Base-by-base conservation (phyloP, 2,329 filamentous ascomycete species). In the Passalora sequoiae region DNA sequence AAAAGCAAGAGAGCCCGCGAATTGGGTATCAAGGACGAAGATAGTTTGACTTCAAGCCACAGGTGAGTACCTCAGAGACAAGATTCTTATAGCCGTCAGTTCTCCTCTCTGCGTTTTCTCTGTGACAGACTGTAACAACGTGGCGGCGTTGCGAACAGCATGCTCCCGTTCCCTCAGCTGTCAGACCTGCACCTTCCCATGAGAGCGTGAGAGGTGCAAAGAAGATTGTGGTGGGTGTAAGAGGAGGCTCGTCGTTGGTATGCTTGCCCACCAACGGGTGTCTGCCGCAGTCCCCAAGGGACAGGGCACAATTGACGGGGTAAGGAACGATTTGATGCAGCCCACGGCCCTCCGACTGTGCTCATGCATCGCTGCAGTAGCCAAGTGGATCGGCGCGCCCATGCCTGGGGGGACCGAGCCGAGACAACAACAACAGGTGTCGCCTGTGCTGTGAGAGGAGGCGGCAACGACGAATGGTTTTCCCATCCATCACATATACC, bases 11-110 rank as follows among this genome's bases (percentile, higher is more conserved):
- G n/a, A 35, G 47, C 49, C 30, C 38, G 40, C 43, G 39, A 43
- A 50, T 59, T 57, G 57, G 54, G 52, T 59, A 55, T 55, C 50
- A 51, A 56, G 43, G 47, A 49, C 38, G 40, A 20, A 45, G 44
- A 45, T 42, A 46, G 43, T 49, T 54, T 47, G 32, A 56, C 50
- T 57, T 59, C n/a, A n/a, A 55, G 54, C 54, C 46, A 52, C 55
- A 56, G 50, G 54, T 54, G 47, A 54, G 50, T 53, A 51, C 50
- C 43, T 49, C 46, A 16, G 16, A 16, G 44, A 46, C 42, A 47
- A 41, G 42, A 44, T 39, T 47, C 49, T 51, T 54, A 54, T 54
- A 52, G 32, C 27, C 33, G 21, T 28, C 29, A 35, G 39, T 33
- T 35, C 10, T 36, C 20, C 42, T 41, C 38, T 22, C 43, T 50